A percentile compares a stretch with the other conserved stretches of the same genome.
Evolutionary conservation across 1,139 yeast genomes (phyloP).

Genomic region (Pichia sp.): DNA sequence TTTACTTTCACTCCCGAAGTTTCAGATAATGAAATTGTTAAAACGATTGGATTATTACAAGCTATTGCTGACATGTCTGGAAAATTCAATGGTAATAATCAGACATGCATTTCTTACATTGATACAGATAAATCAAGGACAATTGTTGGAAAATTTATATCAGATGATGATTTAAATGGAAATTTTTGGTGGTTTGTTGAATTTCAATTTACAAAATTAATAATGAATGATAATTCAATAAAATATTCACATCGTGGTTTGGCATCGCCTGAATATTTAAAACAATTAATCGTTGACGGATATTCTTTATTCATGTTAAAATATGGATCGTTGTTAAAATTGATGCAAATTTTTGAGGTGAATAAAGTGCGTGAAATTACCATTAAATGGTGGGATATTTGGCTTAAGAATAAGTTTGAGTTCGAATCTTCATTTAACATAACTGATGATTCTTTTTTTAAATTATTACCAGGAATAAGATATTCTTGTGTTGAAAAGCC

Average conservation of each 20-base stretch:
- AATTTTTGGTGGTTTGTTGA: conserved; percentile 25
- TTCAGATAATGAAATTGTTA: conserved; percentile 22
- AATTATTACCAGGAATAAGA: conserved; percentile 22
- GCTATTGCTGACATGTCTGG: conserved; percentile 26
- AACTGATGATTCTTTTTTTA: conserved; percentile 23
- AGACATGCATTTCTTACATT: conserved; percentile 15
- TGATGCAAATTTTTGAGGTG: neutral
- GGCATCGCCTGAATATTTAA: conserved; percentile 27
- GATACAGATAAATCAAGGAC: conserved; percentile 28
- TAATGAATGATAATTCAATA: neutral
- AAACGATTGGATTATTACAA: conserved; percentile 25
- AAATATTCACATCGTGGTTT: conserved; percentile 20
- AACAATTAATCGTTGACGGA: conserved; percentile 19
- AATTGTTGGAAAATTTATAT: conserved; percentile 22
- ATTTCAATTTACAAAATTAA: conserved; percentile 15
- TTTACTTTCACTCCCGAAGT: neutral
- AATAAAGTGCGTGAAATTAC: conserved; percentile 4
- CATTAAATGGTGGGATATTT: conserved; percentile 27
- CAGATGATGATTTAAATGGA: neutral
- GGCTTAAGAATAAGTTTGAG: conserved; percentile 25
- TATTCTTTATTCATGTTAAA: conserved; percentile 23
- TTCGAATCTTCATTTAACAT: conserved; percentile 19
- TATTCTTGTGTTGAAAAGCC: conserved; percentile 26
- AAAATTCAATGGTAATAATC: conserved; percentile 16
- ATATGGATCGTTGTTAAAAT: conserved; percentile 19